Conservation (phyloP, 2,329 filamentous ascomycete species). For the Curvularia verruculosa region DNA sequence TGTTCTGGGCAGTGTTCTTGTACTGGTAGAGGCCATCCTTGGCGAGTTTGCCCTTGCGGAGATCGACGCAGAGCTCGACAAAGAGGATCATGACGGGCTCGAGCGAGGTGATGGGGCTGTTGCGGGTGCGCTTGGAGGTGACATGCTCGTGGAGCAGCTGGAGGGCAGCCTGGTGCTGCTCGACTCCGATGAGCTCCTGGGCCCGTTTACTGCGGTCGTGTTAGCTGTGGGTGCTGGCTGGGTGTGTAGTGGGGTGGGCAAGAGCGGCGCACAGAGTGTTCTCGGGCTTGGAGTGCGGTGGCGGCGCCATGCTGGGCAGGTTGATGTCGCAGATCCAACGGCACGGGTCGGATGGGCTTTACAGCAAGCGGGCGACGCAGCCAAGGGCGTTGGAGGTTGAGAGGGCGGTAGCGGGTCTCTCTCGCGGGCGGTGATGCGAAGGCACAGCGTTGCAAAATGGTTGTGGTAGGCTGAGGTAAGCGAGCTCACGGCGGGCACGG, state of each 20-base stretch:
- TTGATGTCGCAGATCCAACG: constrained; percentile 33
- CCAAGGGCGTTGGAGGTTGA: constrained; percentile 20
- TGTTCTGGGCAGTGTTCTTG: constrained; percentile 99
- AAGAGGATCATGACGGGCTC: constrained; percentile 99
- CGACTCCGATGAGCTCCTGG: constrained; percentile 97
- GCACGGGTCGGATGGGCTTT: constrained; percentile 38
- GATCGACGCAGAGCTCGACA: constrained; percentile 94
- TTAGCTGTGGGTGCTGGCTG: constrained; percentile 10
- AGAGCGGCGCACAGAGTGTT: constrained; percentile 77
- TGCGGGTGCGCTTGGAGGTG: constrained; percentile 96
- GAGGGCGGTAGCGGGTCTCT: constrained; percentile 23
- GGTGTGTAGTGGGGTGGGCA: not conserved
- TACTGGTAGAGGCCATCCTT: constrained; percentile 99
- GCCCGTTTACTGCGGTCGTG: constrained; percentile 67
- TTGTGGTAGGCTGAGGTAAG: constrained; percentile 27
- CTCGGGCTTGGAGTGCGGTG: constrained; percentile 96
- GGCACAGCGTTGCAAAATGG: constrained; percentile 23
- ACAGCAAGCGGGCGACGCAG: constrained; percentile 38
- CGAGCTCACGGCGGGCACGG: constrained; percentile 10
- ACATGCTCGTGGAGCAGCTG: constrained; percentile 98
- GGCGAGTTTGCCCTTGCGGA: constrained; percentile 96
- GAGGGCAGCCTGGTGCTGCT: constrained; percentile 89
- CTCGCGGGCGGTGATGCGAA: constrained; percentile 24
- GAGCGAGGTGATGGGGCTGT: constrained; percentile 92
- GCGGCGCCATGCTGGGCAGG: constrained; percentile 77